phyloP scores from a whole-genome alignment of 2,329 filamentous ascomycete genomes.

The Hypoxylon sp. region DNA sequence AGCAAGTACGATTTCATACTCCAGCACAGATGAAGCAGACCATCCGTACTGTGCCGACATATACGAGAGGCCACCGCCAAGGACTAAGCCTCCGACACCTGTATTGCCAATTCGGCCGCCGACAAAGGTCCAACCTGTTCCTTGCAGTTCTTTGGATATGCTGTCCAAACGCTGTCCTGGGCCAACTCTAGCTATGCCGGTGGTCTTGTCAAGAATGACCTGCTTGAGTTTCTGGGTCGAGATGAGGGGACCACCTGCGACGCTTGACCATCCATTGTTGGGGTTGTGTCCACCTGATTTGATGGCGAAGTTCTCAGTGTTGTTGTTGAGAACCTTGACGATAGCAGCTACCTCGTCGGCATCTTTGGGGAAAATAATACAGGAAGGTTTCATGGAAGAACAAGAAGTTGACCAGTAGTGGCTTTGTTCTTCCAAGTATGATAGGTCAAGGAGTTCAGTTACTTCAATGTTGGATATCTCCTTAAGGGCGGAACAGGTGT shows the following conservation, averaged over 20 bases:
- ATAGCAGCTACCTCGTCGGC: constrained; percentile 67
- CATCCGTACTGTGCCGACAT: constrained; percentile 67
- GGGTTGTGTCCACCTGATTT: constrained; percentile 72
- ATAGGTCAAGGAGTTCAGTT: constrained; percentile 53
- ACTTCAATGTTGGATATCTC: constrained; percentile 55
- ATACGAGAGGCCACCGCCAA: constrained; percentile 70
- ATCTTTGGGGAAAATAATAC: constrained; percentile 65
- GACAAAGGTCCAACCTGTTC: constrained; percentile 61
- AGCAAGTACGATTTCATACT: constrained; percentile 68
- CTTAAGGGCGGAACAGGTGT: constrained; percentile 59
- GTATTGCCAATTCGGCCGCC: constrained; percentile 63
- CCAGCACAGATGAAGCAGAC: constrained; percentile 64
- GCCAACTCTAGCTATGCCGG: constrained; percentile 60
- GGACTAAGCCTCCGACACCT: constrained; percentile 64
- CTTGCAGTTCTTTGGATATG: constrained; percentile 59
- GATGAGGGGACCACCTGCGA: constrained; percentile 64
- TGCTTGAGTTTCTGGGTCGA: constrained; percentile 63
- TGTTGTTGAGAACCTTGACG: constrained; percentile 64
- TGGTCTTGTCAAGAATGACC: constrained; percentile 58
- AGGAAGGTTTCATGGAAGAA: constrained; percentile 60
- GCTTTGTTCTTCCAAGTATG: constrained; percentile 58
- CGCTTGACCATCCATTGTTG: constrained; percentile 67
- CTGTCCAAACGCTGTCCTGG: constrained; percentile 62
- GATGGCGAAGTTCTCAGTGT: constrained; percentile 66
- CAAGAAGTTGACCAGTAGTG: constrained; percentile 65